Evolutionary conservation across 768 basidiomycete species (phyloP).

Genomic region (Lentinula boryana): DNA sequence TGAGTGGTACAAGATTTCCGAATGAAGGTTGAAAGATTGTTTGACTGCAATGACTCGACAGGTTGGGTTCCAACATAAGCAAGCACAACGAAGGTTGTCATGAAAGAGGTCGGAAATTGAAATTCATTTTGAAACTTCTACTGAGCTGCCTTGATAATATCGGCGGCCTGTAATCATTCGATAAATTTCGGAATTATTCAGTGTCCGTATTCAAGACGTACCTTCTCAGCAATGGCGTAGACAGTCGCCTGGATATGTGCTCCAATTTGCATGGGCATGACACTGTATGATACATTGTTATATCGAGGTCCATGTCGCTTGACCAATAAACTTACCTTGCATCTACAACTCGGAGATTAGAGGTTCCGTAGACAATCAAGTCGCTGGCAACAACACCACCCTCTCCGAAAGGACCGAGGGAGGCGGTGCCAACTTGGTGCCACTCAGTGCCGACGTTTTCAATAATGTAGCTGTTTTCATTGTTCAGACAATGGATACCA

Average conservation of each 20-base stretch:
- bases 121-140: not conserved
- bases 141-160: not conserved
- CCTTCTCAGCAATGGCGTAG: conserved; percentile 6
- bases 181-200: not conserved
- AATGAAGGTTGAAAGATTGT: no score
- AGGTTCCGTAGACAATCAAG: conserved; percentile 39
- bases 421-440: conserved; percentile 44
- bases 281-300: not conserved
- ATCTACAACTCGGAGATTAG: conserved; percentile 48
- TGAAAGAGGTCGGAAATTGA: no score
- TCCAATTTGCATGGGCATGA: conserved; percentile 38
- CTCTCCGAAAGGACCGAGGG: conserved; percentile 29
- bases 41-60: no score
- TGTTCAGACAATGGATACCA: not conserved
- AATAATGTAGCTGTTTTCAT: not conserved
- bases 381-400: conserved; percentile 45
- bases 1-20: no score
- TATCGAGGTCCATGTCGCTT: not conserved
- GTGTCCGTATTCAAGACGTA: not conserved
- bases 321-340: conserved; percentile 21
- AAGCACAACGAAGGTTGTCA: no score
- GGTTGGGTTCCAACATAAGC: no score
- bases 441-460: conserved; percentile 13
- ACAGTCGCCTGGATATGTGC: conserved; percentile 3
- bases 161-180: not conserved